Evolutionary conservation across 768 basidiomycete genomes (phyloP).

Genomic region (Calocera cornea): DNA sequence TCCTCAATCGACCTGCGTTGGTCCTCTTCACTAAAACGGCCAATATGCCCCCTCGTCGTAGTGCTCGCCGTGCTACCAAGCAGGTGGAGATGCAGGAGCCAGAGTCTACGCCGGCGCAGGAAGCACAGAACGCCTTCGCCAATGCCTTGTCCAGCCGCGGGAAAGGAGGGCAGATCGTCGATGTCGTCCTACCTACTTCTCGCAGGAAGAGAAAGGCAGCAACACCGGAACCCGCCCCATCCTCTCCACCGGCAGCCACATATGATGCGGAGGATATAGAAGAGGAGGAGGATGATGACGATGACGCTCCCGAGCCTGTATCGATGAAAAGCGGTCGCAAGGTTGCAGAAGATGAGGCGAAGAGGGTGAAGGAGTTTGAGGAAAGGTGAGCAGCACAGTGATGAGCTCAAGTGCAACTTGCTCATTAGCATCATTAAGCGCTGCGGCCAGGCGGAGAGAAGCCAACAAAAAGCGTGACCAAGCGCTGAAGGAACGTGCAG

Average conservation of each 20-base stretch:
- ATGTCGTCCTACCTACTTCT: background rate
- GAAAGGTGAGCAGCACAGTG: background rate
- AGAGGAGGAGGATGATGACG: background rate
- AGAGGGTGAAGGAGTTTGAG: background rate
- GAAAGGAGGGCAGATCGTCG: background rate
- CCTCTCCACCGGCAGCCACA: background rate
- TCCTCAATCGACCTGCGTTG: background rate
- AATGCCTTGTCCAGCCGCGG: background rate
- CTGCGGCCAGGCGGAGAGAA: background rate
- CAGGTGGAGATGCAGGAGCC: background rate
- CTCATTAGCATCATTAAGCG: background rate
- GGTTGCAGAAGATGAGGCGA: background rate
- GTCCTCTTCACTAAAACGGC: background rate
- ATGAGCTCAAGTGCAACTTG: background rate
- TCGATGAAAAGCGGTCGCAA: background rate
- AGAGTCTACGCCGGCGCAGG: background rate
- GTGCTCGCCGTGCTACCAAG: background rate
- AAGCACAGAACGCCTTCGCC: background rate
- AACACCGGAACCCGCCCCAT: background rate
- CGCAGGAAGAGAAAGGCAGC: background rate
- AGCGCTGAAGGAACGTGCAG: background rate
- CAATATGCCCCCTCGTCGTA: background rate
- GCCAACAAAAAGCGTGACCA: background rate
- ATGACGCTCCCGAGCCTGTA: background rate
- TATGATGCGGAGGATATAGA: background rate